Evolutionary conservation across 306 rosid species (phyloP).

Genomic region (Cicer chorassanicum): DNA sequence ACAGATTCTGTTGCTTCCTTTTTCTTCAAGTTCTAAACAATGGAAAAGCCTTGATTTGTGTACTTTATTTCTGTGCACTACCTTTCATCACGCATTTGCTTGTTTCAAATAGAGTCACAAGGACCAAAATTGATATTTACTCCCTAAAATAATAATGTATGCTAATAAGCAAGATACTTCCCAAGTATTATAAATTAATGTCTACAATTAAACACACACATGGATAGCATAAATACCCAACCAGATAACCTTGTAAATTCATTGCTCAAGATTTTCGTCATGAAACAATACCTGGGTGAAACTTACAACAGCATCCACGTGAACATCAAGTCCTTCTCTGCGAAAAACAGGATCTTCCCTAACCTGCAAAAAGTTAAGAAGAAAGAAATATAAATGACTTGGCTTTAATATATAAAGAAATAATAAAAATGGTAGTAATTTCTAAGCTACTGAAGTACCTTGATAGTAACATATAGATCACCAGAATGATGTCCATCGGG

Average conservation of each 20-base stretch:
- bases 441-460: conserved; percentile 52
- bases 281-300: conserved; percentile 72
- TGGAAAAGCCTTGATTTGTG: neutral
- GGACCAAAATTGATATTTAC: neutral
- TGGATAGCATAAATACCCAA: neutral
- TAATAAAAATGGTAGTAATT: neutral
- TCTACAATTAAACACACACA: conserved; percentile 1
- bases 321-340: conserved; percentile 89
- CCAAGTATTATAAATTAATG: conserved; percentile 25
- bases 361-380: conserved; percentile 55
- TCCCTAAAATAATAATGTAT: neutral
- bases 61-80: neutral
- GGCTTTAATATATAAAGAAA: conserved; percentile 14
- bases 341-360: conserved; percentile 93
- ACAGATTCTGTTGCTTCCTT: neutral
- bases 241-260: conserved; percentile 14
- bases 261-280: conserved; percentile 20
- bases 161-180: neutral
- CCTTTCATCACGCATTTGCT: neutral
- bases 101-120: neutral
- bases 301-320: conserved; percentile 82
- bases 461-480: conserved; percentile 79
- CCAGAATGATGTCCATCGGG: conserved; percentile 88
- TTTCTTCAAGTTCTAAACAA: conserved; percentile 3
- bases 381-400: neutral